These are phyloP conservation scores for Neofusicoccum sp. DNA, from an alignment of 2,329 filamentous ascomycete species.

Conservation along the genomic window DNA sequence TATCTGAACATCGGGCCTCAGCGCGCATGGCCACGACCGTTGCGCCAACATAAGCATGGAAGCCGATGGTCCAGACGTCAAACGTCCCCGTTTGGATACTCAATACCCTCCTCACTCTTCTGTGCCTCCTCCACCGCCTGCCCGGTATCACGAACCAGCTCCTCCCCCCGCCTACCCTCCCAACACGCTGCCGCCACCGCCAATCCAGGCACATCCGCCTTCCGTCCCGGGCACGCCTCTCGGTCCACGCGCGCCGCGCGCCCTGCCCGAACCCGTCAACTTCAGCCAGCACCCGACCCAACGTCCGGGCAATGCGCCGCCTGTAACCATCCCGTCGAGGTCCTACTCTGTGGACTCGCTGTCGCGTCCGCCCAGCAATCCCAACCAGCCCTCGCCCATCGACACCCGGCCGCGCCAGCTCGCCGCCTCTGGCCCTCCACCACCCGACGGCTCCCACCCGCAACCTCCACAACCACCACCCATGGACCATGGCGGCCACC, in stretches of 20 bases:
- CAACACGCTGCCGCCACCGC: constrained; percentile 20
- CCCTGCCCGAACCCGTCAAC: constrained; percentile 20
- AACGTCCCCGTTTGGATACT: constrained; percentile 22
- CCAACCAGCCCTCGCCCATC: constrained; percentile 29
- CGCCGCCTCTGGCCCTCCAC: constrained; percentile 13
- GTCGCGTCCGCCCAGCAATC: constrained; percentile 33
- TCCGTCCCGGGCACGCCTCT: constrained; percentile 19
- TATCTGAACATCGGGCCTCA: constrained; percentile 23
- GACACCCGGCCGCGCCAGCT: constrained; percentile 19
- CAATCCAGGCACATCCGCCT: constrained; percentile 19
- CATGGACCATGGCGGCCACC: constrained; percentile 41
- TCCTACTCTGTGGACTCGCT: constrained; percentile 37
- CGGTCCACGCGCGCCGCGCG: constrained; percentile 15
- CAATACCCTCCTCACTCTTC: constrained; percentile 19
- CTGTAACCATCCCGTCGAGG: constrained; percentile 33
- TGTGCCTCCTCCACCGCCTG: constrained; percentile 18
- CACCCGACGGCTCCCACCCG: constrained; percentile 12
- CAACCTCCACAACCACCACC: constrained; percentile 31
- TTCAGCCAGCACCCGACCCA: constrained; percentile 23
- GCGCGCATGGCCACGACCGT: constrained; percentile 23
- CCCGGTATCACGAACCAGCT: constrained; percentile 17
- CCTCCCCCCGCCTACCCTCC: constrained; percentile 19
- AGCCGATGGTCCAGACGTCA: constrained; percentile 23
- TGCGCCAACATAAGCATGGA: constrained; percentile 24
- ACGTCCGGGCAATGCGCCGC: constrained; percentile 35